Conservation (phyloP, 2,329 filamentous ascomycete genomes). For the Colletotrichum sp. region DNA sequence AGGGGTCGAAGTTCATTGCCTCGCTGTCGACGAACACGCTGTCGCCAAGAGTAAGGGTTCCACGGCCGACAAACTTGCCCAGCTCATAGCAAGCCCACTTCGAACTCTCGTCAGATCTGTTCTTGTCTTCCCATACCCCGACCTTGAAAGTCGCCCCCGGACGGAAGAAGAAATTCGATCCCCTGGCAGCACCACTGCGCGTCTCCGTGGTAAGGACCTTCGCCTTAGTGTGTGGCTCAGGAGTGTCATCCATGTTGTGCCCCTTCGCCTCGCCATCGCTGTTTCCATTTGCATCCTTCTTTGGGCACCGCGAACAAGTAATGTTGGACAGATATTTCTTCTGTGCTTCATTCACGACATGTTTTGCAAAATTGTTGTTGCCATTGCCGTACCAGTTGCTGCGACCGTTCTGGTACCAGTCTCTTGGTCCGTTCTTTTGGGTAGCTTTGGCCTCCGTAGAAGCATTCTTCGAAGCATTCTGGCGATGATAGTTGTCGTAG, state of each 20-base stretch:
- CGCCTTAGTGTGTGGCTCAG: not conserved
- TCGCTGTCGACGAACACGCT: slow-evolving; percentile 35
- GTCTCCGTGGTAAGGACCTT: slow-evolving; percentile 24
- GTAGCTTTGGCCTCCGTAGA: not conserved
- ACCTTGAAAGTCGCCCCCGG: slow-evolving; percentile 29
- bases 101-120: slow-evolving; percentile 19
- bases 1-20: slow-evolving; percentile 35
- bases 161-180: slow-evolving; percentile 36
- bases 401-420: not conserved
- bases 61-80: slow-evolving; percentile 22
- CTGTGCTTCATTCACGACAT: not conserved
- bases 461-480: not conserved
- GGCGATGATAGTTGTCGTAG: not conserved
- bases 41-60: slow-evolving; percentile 27
- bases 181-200: slow-evolving; percentile 20
- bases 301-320: not conserved
- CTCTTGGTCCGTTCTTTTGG: not conserved
- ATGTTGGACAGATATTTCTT: not conserved
- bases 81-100: slow-evolving; percentile 20
- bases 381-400: not conserved
- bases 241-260: not conserved
- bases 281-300: not conserved
- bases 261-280: not conserved
- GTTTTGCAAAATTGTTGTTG: not conserved
- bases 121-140: slow-evolving; percentile 32